Evolutionary conservation across 192 early-diverging fungal genomes (phyloP).

Genomic region (Piromyces sp.): DNA sequence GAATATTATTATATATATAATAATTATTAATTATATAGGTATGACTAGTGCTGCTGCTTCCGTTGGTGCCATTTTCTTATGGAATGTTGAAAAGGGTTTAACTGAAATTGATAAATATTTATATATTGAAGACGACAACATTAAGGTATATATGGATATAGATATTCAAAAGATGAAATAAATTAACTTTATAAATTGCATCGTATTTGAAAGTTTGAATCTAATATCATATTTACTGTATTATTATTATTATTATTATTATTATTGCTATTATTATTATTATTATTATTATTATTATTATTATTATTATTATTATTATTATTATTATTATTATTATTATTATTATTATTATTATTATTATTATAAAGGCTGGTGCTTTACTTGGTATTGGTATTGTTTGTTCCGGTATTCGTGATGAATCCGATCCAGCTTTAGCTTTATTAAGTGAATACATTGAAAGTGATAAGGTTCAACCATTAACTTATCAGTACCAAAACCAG

Average conservation of each 20-base stretch:
- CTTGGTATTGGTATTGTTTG: constrained; percentile 88
- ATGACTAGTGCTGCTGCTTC: constrained; percentile 94
- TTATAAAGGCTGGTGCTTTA: constrained; percentile 75
- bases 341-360: no score
- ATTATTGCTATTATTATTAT: no score
- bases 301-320: no score
- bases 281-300: constrained; percentile 7
- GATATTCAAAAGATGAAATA: no score
- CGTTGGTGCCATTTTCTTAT: constrained; percentile 76
- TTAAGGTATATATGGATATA: constrained; percentile 30
- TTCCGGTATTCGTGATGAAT: constrained; percentile 73
- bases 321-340: no score
- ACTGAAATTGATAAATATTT: constrained; percentile 88
- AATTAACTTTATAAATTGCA: no score
- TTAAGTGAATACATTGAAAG: constrained; percentile 63
- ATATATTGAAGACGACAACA: constrained; percentile 68
- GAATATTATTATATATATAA: no score
- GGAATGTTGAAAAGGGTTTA: constrained; percentile 84
- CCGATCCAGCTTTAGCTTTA: constrained; percentile 80
- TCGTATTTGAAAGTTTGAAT: no score
- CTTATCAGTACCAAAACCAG: constrained; percentile 88
- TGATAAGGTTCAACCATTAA: constrained; percentile 49
- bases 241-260: no score
- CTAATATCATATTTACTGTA: no score
- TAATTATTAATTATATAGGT: constrained; percentile 11